A percentile compares a stretch with the other conserved stretches of the same genome.
Conservation (phyloP, 2,329 filamentous ascomycete genomes). For the Didymella lethalis region DNA sequence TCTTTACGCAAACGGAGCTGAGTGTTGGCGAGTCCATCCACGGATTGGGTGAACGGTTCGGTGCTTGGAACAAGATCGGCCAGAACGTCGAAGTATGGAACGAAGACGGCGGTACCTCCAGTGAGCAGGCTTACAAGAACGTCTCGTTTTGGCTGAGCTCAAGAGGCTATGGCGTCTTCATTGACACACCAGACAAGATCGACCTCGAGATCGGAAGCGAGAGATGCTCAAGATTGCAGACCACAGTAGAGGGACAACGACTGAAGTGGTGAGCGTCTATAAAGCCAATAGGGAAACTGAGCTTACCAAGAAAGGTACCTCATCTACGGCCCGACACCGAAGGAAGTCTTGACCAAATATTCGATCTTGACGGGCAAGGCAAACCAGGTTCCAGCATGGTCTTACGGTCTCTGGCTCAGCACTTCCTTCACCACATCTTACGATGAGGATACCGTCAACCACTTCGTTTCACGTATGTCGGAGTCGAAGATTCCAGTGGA, state of each 20-base stretch:
- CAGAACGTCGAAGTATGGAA: slow-evolving; percentile 73
- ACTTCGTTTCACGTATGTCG: slow-evolving; percentile 74
- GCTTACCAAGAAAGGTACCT: slow-evolving; percentile 59
- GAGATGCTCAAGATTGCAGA: slow-evolving; percentile 74
- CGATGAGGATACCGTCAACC: slow-evolving; percentile 71
- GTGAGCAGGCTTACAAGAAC: slow-evolving; percentile 77
- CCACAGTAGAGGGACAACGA: slow-evolving; percentile 71
- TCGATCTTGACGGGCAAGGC: slow-evolving; percentile 72
- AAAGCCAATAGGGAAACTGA: background rate
- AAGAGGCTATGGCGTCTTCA: slow-evolving; percentile 78
- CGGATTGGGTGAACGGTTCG: slow-evolving; percentile 79
- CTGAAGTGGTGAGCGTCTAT: slow-evolving; percentile 63
- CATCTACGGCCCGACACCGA: slow-evolving; percentile 74
- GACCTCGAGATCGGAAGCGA: slow-evolving; percentile 79
- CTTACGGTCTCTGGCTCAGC: slow-evolving; percentile 77
- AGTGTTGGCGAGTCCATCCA: slow-evolving; percentile 71
- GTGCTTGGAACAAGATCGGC: slow-evolving; percentile 78
- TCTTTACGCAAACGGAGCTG: slow-evolving; percentile 57
- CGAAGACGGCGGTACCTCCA: slow-evolving; percentile 69
- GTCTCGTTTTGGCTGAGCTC: slow-evolving; percentile 74
- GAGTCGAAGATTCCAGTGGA: slow-evolving; percentile 70
- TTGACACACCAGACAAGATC: slow-evolving; percentile 73
- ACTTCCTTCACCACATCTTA: slow-evolving; percentile 80
- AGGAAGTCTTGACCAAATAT: slow-evolving; percentile 74
- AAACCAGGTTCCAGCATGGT: slow-evolving; percentile 73